Conservation (phyloP, 177 flowering plant genomes). For the Tripterygium wilfordii region DNA sequence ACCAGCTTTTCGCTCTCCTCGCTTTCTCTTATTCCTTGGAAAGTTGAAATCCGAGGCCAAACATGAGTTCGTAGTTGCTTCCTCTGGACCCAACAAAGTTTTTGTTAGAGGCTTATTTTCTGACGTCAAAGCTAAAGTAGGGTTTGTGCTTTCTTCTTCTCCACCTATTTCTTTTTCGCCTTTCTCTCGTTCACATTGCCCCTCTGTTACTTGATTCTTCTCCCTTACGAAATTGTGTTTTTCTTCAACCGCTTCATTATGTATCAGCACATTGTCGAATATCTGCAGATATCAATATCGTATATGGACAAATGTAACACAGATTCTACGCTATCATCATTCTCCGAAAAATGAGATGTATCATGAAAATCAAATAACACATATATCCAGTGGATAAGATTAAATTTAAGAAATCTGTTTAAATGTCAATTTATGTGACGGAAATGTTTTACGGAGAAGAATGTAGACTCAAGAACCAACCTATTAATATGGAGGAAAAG, state of each 20-base stretch:
- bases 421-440: too few relatives aligned
- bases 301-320: too few relatives aligned
- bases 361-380: too few relatives aligned
- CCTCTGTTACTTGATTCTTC: conserved; percentile 16
- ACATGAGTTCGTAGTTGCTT: conserved; percentile 29
- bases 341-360: too few relatives aligned
- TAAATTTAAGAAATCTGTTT: too few relatives aligned
- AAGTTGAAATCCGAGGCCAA: conserved; percentile 39
- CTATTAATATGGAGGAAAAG: too few relatives aligned
- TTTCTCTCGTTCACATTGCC: conserved; percentile 17
- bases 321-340: too few relatives aligned
- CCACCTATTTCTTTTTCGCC: conserved; percentile 21
- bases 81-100: conserved; percentile 13
- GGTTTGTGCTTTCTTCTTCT: conserved; percentile 19
- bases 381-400: too few relatives aligned
- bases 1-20: conserved; percentile 68
- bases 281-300: conserved; percentile 38
- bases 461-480: too few relatives aligned
- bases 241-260: conserved; percentile 38
- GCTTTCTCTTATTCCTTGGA: conserved; percentile 66
- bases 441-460: too few relatives aligned
- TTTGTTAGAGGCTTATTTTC: conserved; percentile 16
- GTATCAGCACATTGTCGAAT: conserved; percentile 44
- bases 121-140: conserved; percentile 12
- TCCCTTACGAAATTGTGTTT: conserved; percentile 17